Conservation (phyloP, 2,329 filamentous ascomycete species). For the Penicillium sp. region DNA sequence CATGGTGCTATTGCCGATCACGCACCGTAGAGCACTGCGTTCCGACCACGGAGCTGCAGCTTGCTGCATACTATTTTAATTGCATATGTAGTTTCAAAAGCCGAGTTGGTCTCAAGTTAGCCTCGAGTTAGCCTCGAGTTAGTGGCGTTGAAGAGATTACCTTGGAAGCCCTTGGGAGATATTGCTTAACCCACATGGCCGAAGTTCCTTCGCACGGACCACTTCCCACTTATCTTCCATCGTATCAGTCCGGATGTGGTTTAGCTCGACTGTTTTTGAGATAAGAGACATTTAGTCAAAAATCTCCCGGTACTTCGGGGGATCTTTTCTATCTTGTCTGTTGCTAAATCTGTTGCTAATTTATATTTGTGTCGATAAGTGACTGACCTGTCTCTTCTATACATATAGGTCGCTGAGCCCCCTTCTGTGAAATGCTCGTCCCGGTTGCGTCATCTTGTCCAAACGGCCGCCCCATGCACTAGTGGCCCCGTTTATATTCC, state of each 20-base stretch:
- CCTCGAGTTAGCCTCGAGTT: background rate
- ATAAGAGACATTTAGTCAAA: constrained; percentile 9
- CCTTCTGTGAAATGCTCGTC: background rate
- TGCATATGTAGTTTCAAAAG: background rate
- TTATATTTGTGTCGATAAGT: background rate
- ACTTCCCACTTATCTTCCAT: background rate
- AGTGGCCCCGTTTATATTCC: constrained; percentile 17
- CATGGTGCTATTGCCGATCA: background rate
- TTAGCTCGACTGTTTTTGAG: background rate
- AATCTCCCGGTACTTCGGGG: background rate
- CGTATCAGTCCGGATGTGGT: constrained; percentile 4
- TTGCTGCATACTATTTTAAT: background rate
- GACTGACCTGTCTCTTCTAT: background rate
- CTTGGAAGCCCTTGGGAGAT: background rate
- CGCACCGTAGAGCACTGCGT: background rate
- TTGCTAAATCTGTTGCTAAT: constrained; percentile 7
- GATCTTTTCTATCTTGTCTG: background rate
- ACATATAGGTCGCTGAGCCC: background rate
- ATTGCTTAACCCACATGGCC: background rate
- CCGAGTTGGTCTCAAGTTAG: background rate
- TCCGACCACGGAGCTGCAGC: constrained; percentile 1
- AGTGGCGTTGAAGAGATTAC: background rate
- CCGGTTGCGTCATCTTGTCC: constrained; percentile 19
- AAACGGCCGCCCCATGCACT: constrained; percentile 12
- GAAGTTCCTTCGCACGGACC: background rate